These are phyloP conservation scores for Tuber melanosporum DNA, from an alignment of 495 filamentous ascomycete genomes.

Conservation along the genomic window DNA sequence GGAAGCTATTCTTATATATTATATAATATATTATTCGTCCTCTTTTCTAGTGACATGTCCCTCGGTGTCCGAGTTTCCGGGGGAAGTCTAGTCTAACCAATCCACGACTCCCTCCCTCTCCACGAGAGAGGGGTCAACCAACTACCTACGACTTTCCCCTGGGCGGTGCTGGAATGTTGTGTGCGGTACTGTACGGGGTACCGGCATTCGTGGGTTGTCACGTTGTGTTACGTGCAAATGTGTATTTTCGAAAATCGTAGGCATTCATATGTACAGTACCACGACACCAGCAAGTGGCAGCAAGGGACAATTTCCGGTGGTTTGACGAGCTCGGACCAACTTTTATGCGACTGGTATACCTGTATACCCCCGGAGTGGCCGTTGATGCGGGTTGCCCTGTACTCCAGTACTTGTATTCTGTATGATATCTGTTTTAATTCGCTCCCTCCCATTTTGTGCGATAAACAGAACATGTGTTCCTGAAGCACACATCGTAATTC, in stretches of 20 bases:
- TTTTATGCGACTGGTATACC: not conserved
- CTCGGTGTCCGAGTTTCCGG: not conserved
- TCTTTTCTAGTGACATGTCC: not conserved
- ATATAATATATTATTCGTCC: too few species aligned
- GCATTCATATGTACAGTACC: too few species aligned
- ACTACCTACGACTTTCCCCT: not conserved
- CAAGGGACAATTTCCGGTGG: not conserved
- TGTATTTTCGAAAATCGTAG: not conserved
- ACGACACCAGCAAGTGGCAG: too few species aligned
- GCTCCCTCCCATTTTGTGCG: not conserved
- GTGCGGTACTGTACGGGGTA: too few species aligned
- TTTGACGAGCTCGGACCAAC: conserved; percentile 3
- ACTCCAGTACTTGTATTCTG: not conserved
- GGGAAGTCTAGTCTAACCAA: not conserved
- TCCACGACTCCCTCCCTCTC: not conserved
- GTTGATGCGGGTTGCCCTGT: not conserved
- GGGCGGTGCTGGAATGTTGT: not conserved
- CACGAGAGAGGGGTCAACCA: not conserved
- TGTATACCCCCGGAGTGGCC: not conserved
- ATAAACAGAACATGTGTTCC: not conserved
- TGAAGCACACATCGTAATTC: not conserved
- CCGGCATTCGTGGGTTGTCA: not conserved
- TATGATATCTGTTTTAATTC: not conserved
- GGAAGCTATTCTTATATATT: not conserved
- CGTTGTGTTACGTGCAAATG: not conserved